Conservation (phyloP, 768 basidiomycete genomes). For the Tricholoma matsutake region DNA sequence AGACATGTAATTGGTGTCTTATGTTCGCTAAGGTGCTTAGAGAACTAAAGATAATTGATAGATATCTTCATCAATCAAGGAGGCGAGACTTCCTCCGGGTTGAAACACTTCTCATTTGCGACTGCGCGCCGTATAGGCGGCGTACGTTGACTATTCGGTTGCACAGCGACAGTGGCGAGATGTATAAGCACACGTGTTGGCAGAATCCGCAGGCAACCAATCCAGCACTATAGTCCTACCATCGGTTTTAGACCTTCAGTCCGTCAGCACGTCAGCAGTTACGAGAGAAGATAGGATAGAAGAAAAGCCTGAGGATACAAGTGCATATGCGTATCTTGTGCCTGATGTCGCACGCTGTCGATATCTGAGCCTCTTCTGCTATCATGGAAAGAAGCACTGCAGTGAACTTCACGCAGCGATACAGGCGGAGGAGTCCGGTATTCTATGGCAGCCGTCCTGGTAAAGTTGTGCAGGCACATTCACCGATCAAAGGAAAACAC, state of each 20-base stretch:
- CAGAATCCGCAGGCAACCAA: no score
- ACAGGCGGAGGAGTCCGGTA: no score
- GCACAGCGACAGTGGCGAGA: not conserved
- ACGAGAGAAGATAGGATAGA: no score
- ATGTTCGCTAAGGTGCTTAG: not conserved
- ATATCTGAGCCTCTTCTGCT: no score
- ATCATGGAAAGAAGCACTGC: no score
- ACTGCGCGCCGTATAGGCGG: not conserved
- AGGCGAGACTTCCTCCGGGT: not conserved
- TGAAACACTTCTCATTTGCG: not conserved
- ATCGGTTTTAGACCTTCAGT: no score
- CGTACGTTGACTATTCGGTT: not conserved
- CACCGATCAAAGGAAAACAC: not conserved
- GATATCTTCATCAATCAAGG: not conserved
- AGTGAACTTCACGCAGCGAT: no score
- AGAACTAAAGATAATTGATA: not conserved
- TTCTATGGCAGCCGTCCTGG: not conserved
- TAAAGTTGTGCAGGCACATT: not conserved
- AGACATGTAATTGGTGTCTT: not conserved
- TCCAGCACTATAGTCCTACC: not conserved
- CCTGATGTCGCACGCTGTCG: no score
- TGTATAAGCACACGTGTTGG: not conserved
- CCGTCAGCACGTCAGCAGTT: no score
- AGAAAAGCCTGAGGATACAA: no score
- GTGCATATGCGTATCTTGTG: no score